These are phyloP conservation scores for Rhodotorula paludigena DNA, from an alignment of 768 basidiomycete species.

Conservation along the genomic window DNA sequence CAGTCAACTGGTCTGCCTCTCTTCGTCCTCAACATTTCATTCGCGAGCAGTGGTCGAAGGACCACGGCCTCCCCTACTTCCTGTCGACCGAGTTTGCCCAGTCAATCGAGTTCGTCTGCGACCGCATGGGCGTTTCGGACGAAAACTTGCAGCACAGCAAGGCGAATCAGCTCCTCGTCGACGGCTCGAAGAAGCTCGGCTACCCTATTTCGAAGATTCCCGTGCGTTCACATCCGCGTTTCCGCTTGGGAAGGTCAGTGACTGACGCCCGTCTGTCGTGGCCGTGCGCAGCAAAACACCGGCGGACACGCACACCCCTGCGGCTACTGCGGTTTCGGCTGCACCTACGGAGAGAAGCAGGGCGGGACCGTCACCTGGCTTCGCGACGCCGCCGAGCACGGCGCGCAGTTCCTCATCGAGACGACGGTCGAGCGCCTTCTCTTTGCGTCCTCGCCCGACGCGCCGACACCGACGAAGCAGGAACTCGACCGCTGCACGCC, in stretches of 20 bases:
- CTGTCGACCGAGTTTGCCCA: conserved; percentile 32
- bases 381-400: conserved; percentile 34
- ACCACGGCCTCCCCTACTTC: conserved; percentile 38
- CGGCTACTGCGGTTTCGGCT: conserved; percentile 40
- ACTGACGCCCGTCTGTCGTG: too few species aligned
- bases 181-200: conserved; percentile 24
- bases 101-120: conserved; percentile 38
- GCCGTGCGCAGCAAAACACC: conserved; percentile 37
- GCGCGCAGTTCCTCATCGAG: conserved; percentile 35
- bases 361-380: conserved; percentile 36
- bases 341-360: conserved; percentile 38
- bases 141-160: conserved; percentile 36
- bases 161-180: conserved; percentile 31
- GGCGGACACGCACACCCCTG: conserved; percentile 35
- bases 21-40: conserved; percentile 43
- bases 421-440: conserved; percentile 35
- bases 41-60: conserved; percentile 44
- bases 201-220: conserved; percentile 27
- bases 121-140: conserved; percentile 40
- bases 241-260: background rate
- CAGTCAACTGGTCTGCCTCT: conserved; percentile 45
- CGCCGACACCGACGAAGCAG: conserved; percentile 5
- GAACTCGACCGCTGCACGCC: conserved; percentile 26
- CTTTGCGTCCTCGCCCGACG: conserved; percentile 15
- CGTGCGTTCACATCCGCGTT: background rate